Evolutionary conservation across 805 yeast genomes (phyloP).

Genomic region (Hanseniaspora guilliermondii): DNA sequence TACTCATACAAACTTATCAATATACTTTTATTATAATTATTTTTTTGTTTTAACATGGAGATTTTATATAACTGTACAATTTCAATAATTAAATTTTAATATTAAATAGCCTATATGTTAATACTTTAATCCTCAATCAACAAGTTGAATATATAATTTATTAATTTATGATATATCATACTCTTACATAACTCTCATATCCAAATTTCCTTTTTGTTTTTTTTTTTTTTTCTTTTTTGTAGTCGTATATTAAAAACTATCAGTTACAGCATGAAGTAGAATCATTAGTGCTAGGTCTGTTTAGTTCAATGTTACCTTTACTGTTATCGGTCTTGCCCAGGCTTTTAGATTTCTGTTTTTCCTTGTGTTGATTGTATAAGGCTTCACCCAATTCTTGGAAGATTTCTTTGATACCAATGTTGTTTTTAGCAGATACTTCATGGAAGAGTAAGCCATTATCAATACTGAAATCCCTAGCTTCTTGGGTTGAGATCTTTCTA

Average conservation of each 20-base stretch:
- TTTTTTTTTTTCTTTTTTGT: background rate
- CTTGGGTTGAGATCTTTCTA: conserved; percentile 34
- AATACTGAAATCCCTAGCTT: conserved; percentile 43
- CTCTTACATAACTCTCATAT: background rate
- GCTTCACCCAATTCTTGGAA: conserved; percentile 41
- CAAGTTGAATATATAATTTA: too few relatives aligned
- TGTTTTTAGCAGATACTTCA: conserved; percentile 51
- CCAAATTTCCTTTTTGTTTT: background rate
- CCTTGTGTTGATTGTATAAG: conserved; percentile 25
- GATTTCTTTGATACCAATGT: conserved; percentile 36
- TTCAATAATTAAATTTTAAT: too few relatives aligned
- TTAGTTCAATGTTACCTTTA: conserved; percentile 26
- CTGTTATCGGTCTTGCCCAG: conserved; percentile 14
- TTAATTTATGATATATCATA: too few relatives aligned
- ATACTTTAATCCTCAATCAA: too few relatives aligned
- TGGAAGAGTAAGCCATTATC: conserved; percentile 39
- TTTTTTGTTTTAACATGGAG: background rate
- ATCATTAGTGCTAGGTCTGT: conserved; percentile 35
- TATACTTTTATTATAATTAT: background rate
- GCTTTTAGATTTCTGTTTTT: conserved; percentile 17
- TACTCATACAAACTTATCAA: background rate
- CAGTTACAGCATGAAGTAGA: conserved; percentile 32
- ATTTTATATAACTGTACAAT: too few relatives aligned
- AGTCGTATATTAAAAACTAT: background rate
- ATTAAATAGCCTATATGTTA: too few relatives aligned